phyloP scores from a whole-genome alignment of 768 basidiomycete species.

The Tylopilus intermedius region DNA sequence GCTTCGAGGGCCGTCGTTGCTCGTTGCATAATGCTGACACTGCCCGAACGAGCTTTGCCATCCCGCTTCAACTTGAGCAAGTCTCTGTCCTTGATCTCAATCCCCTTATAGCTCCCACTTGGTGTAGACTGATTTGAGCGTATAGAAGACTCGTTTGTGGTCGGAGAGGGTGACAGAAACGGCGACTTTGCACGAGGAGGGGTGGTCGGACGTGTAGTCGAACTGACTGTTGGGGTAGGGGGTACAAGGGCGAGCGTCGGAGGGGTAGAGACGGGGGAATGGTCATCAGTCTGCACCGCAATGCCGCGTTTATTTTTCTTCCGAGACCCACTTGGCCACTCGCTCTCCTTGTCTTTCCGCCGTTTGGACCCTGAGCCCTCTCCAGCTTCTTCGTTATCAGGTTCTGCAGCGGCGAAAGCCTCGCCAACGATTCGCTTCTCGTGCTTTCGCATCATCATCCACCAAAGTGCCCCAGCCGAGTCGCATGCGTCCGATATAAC shows the following conservation, averaged over 20 bases:
- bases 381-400: slow-evolving; percentile 12
- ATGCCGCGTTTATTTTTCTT: slow-evolving; percentile 22
- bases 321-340: slow-evolving; percentile 18
- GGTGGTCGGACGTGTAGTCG: slow-evolving; percentile 37
- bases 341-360: slow-evolving; percentile 31
- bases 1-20: slow-evolving; percentile 89
- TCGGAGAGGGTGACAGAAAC: slow-evolving; percentile 52
- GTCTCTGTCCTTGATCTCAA: slow-evolving; percentile 46
- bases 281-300: slow-evolving; percentile 47
- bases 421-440: slow-evolving; percentile 53
- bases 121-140: slow-evolving; percentile 71
- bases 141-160: slow-evolving; percentile 43
- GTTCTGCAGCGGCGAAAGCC: slow-evolving; percentile 19
- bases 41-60: slow-evolving; percentile 71
- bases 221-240: slow-evolving; percentile 60
- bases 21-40: slow-evolving; percentile 94
- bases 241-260: slow-evolving; percentile 74
- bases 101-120: slow-evolving; percentile 49
- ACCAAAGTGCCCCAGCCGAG: slow-evolving; percentile 87
- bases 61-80: slow-evolving; percentile 46
- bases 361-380: slow-evolving; percentile 21
- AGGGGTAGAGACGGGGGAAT: slow-evolving; percentile 28
- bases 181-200: slow-evolving; percentile 53
- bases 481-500: slow-evolving; percentile 92
- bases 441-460: slow-evolving; percentile 85